Percentiles rank a stretch among this genome's conserved stretches.
Evolutionary conservation across 2,329 filamentous ascomycete genomes (phyloP).

Genomic region (Coniochaeta ligniaria): DNA sequence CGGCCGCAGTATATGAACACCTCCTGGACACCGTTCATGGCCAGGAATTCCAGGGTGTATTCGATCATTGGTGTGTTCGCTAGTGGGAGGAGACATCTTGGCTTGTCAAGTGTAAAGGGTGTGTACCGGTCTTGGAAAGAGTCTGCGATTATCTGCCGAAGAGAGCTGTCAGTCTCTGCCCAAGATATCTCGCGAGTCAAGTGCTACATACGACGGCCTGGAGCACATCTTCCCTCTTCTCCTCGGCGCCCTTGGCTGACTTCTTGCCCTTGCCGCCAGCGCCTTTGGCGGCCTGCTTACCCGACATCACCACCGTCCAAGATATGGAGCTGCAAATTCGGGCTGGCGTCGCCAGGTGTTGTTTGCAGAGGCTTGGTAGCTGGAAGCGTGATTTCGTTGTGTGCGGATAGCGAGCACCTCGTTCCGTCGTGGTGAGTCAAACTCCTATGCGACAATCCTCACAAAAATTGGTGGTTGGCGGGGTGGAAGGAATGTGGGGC

Average conservation of each 20-base stretch:
- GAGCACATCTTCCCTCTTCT: conserved; percentile 52
- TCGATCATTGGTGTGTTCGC: conserved; percentile 94
- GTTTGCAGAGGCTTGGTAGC: not conserved
- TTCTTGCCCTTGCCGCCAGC: conserved; percentile 39
- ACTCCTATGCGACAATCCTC: not conserved
- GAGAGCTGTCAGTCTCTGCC: conserved; percentile 9
- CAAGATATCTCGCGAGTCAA: not conserved
- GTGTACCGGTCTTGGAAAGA: conserved; percentile 89
- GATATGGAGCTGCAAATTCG: not conserved
- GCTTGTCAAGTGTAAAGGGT: conserved; percentile 82
- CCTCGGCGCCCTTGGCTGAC: conserved; percentile 42
- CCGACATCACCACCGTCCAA: conserved; percentile 30
- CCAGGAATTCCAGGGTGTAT: conserved; percentile 93
- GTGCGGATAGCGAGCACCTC: not conserved
- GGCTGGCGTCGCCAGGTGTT: not conserved
- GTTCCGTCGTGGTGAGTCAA: not conserved
- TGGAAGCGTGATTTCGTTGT: not conserved
- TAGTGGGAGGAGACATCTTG: conserved; percentile 85
- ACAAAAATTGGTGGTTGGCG: conserved; percentile 1
- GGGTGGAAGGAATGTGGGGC: not conserved
- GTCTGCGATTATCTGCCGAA: conserved; percentile 72
- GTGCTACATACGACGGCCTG: conserved; percentile 44
- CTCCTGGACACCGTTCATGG: conserved; percentile 90
- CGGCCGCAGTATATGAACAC: conserved; percentile 88
- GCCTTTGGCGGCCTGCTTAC: conserved; percentile 31